A percentile compares a stretch with the other conserved stretches of the same genome.
Evolutionary conservation across 2,329 filamentous ascomycete species (phyloP).

Genomic region (Trichoderma arundinaceum): DNA sequence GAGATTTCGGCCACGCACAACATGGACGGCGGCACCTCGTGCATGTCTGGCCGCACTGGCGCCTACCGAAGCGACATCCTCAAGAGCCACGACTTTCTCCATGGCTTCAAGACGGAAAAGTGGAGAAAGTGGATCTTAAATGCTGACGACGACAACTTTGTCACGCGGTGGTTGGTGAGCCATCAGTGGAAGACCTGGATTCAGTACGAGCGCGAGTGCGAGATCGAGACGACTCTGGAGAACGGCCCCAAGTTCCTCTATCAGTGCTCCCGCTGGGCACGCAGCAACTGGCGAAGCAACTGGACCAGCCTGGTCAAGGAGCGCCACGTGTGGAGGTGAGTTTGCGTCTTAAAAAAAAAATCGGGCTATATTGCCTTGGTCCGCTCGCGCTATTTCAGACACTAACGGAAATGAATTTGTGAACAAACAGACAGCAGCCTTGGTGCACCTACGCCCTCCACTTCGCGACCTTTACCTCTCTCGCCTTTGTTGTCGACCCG

Average conservation of each 20-base stretch:
- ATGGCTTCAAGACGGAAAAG: slow-evolving; percentile 88
- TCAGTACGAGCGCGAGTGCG: slow-evolving; percentile 89
- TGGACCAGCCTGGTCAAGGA: slow-evolving; percentile 87
- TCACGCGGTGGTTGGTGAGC: slow-evolving; percentile 92
- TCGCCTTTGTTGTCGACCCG: slow-evolving; percentile 80
- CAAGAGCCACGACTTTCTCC: slow-evolving; percentile 81
- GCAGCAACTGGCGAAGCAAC: slow-evolving; percentile 98
- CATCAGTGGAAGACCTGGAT: slow-evolving; percentile 94
- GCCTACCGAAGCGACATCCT: slow-evolving; percentile 90
- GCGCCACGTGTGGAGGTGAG: slow-evolving; percentile 85
- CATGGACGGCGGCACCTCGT: slow-evolving; percentile 94
- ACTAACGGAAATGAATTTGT: slow-evolving; percentile 36
- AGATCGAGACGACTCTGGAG: slow-evolving; percentile 91
- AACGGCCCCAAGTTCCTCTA: slow-evolving; percentile 87
- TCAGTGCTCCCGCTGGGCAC: slow-evolving; percentile 92
- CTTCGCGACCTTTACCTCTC: slow-evolving; percentile 88
- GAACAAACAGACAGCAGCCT: slow-evolving; percentile 71
- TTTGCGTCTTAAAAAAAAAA: slow-evolving; percentile 42
- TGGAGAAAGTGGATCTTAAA: slow-evolving; percentile 91
- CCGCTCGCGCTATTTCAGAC: too few species aligned
- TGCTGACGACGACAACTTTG: slow-evolving; percentile 97
- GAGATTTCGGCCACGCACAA: slow-evolving; percentile 95
- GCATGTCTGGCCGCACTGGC: slow-evolving; percentile 92
- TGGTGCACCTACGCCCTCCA: slow-evolving; percentile 96
- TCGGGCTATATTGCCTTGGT: too few species aligned